Conservation (phyloP, 2,329 filamentous ascomycete species). For the Sclerotinia minor region DNA sequence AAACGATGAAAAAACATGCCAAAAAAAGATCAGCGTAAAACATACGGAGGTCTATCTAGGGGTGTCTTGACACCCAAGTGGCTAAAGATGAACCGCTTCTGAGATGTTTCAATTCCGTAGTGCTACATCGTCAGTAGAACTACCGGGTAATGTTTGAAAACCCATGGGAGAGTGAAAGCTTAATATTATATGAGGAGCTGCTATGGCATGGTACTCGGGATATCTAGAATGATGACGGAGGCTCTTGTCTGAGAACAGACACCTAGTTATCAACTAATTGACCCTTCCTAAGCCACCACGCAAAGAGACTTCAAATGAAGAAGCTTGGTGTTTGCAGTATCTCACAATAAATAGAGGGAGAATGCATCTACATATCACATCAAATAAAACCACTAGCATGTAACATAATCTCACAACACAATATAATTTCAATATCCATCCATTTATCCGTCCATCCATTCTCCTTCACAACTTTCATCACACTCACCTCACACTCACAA, state of each 20-base stretch:
- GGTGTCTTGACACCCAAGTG: neutral
- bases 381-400: neutral
- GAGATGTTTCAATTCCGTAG: neutral
- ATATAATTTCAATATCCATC: neutral
- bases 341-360: neutral
- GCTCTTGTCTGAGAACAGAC: neutral
- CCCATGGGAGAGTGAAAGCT: too few relatives aligned
- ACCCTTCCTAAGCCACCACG: neutral
- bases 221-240: neutral
- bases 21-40: neutral
- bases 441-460: neutral
- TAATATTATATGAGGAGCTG: neutral
- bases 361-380: neutral
- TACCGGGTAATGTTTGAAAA: too few relatives aligned
- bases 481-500: too few relatives aligned
- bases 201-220: neutral
- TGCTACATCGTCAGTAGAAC: too few relatives aligned
- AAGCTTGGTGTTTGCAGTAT: neutral
- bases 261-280: neutral
- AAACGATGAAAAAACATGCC: neutral
- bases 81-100: neutral
- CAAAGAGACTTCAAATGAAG: slow-evolving; percentile 15
- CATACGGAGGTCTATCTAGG: neutral
- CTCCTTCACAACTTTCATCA: too few relatives aligned
- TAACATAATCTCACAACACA: neutral